Evolutionary conservation across 768 basidiomycete species (phyloP).

Genomic region (Pilatotrama ljubarskyi): DNA sequence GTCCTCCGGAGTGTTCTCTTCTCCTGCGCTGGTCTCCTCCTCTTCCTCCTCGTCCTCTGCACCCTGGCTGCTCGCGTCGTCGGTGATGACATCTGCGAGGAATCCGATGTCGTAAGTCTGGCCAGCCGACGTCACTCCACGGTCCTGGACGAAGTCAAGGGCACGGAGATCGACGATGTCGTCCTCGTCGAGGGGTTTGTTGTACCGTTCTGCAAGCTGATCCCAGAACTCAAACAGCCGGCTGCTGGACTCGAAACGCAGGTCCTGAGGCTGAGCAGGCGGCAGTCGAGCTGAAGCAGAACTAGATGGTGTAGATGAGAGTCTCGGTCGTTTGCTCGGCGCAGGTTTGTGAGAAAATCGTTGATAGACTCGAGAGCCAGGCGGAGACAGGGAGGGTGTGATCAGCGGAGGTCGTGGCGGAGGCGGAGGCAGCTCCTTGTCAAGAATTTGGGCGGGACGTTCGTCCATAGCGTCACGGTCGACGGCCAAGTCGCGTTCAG

Average conservation of each 20-base stretch:
- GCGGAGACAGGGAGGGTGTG: slow-evolving; percentile 57
- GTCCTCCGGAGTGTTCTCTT: slow-evolving; percentile 42
- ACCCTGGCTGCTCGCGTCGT: slow-evolving; percentile 41
- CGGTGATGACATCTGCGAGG: slow-evolving; percentile 35
- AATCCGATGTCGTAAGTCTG: slow-evolving; percentile 52
- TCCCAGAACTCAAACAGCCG: slow-evolving; percentile 67
- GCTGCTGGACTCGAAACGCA: slow-evolving; percentile 54
- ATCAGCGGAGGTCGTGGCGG: slow-evolving; percentile 35
- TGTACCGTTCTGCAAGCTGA: slow-evolving; percentile 67
- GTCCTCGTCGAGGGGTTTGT: slow-evolving; percentile 69
- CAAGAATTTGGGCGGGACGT: neutral
- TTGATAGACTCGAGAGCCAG: slow-evolving; percentile 34
- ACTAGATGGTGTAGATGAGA: slow-evolving; percentile 42
- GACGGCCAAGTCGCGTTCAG: slow-evolving; percentile 7
- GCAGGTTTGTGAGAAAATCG: slow-evolving; percentile 32
- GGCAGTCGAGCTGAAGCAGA: slow-evolving; percentile 25
- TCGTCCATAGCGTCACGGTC: slow-evolving; percentile 16
- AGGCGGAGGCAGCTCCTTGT: slow-evolving; percentile 10
- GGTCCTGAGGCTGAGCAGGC: slow-evolving; percentile 33
- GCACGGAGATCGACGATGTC: slow-evolving; percentile 74
- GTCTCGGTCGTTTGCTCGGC: slow-evolving; percentile 51
- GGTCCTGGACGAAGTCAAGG: slow-evolving; percentile 63
- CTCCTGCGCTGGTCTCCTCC: slow-evolving; percentile 36
- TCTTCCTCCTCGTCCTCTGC: slow-evolving; percentile 50
- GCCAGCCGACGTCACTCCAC: slow-evolving; percentile 55